Conservation (phyloP, 257 asterid species). For the Penstemon eatonii region DNA sequence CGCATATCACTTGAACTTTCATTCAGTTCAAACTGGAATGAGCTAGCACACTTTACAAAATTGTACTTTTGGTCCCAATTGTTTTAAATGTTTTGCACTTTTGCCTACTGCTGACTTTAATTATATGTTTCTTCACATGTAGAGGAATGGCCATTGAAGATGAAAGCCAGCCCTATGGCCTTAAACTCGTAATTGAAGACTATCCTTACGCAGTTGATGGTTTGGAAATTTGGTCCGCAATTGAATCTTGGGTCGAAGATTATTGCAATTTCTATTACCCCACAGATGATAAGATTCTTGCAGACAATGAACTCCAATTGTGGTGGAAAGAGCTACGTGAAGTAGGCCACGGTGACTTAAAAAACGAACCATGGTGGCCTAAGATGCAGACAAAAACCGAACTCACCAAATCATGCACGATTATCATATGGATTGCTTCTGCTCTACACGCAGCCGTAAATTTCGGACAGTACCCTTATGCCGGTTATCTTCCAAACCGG, state of each 20-base stretch:
- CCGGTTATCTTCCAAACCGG: constrained; percentile 78
- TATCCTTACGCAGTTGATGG: constrained; percentile 87
- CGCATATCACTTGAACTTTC: too few species aligned
- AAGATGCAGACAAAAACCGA: constrained; percentile 50
- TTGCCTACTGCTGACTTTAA: neutral
- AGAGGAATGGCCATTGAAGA: constrained; percentile 80
- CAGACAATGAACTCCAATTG: constrained; percentile 62
- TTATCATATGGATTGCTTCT: constrained; percentile 74
- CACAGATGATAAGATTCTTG: constrained; percentile 35
- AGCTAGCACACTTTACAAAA: too few species aligned
- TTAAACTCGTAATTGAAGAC: constrained; percentile 62
- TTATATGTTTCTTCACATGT: constrained; percentile 13
- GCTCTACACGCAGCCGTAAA: constrained; percentile 89
- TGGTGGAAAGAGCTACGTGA: constrained; percentile 86
- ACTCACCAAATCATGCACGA: constrained; percentile 59
- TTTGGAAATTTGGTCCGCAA: constrained; percentile 73
- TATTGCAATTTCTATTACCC: constrained; percentile 59
- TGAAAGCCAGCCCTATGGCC: constrained; percentile 52
- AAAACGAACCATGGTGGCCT: constrained; percentile 76
- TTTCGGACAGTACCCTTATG: constrained; percentile 80
- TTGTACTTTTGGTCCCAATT: too few species aligned
- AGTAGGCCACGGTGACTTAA: constrained; percentile 70
- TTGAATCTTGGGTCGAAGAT: constrained; percentile 61
- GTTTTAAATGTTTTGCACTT: too few species aligned
- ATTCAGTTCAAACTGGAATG: too few species aligned